These are phyloP conservation scores for Ganoderma boninense DNA, from an alignment of 1,284 basidiomycete species.

Conservation along the genomic window DNA sequence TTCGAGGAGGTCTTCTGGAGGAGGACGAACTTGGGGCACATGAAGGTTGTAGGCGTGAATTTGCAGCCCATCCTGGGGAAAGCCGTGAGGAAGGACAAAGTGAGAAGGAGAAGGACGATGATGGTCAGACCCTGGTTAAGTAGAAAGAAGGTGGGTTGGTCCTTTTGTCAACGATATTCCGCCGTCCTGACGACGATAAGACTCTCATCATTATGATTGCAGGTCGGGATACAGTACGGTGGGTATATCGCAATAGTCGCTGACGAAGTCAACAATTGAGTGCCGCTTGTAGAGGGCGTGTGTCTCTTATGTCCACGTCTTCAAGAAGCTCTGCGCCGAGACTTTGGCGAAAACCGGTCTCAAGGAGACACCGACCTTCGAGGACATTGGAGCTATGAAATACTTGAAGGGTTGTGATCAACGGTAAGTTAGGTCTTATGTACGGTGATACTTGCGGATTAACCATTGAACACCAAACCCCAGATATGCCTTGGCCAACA, in stretches of 20 bases:
- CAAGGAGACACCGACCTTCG: slow-evolving; percentile 46
- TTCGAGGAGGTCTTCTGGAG: slow-evolving; percentile 27
- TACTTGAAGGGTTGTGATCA: slow-evolving; percentile 46
- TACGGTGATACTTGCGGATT: not conserved
- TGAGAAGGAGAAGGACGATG: slow-evolving; percentile 21
- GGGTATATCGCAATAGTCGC: slow-evolving; percentile 13
- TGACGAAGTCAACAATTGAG: not conserved
- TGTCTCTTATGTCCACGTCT: slow-evolving; percentile 51
- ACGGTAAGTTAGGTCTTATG: slow-evolving; percentile 24
- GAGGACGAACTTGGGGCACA: slow-evolving; percentile 20
- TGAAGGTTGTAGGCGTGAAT: slow-evolving; percentile 32
- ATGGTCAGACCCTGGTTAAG: slow-evolving; percentile 46
- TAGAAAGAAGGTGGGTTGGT: slow-evolving; percentile 38
- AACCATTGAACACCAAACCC: slow-evolving; percentile 63
- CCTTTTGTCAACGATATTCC: not conserved
- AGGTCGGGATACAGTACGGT: slow-evolving; percentile 54
- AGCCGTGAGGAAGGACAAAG: slow-evolving; percentile 43
- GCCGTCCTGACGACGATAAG: slow-evolving; percentile 44
- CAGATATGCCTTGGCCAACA: slow-evolving; percentile 70
- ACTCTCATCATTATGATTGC: slow-evolving; percentile 51
- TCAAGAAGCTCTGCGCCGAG: slow-evolving; percentile 49
- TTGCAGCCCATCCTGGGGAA: slow-evolving; percentile 52
- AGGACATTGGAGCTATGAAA: slow-evolving; percentile 49
- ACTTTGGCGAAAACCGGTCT: slow-evolving; percentile 48
- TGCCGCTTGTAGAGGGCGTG: slow-evolving; percentile 42